These are phyloP conservation scores for Aspergillus cavernicola DNA, from an alignment of 495 filamentous ascomycete genomes.

Conservation along the genomic window DNA sequence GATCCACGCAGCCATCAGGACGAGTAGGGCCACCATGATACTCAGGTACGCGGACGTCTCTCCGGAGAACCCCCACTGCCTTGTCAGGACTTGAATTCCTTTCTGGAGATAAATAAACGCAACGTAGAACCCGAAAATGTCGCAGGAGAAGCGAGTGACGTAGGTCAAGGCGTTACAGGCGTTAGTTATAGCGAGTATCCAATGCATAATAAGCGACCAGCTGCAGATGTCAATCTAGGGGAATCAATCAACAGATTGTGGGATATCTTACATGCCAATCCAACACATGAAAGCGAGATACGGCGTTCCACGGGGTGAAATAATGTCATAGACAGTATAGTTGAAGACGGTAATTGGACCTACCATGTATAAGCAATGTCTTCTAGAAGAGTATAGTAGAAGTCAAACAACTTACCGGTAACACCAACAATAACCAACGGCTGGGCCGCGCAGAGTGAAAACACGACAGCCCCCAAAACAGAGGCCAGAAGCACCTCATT, in stretches of 20 bases:
- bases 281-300: slow-evolving; percentile 84
- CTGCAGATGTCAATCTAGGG: slow-evolving; percentile 30
- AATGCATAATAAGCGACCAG: slow-evolving; percentile 80
- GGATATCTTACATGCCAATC: slow-evolving; percentile 62
- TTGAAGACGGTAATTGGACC: slow-evolving; percentile 85
- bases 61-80: slow-evolving; percentile 50
- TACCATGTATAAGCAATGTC: slow-evolving; percentile 17
- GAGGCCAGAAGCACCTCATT: slow-evolving; percentile 81
- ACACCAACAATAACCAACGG: slow-evolving; percentile 86
- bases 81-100: slow-evolving; percentile 72
- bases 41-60: slow-evolving; percentile 70
- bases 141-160: slow-evolving; percentile 81
- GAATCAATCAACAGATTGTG: too few relatives aligned
- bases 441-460: slow-evolving; percentile 70
- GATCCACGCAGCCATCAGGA: slow-evolving; percentile 67
- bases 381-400: background rate
- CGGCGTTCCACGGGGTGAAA: slow-evolving; percentile 61
- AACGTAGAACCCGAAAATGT: slow-evolving; percentile 87
- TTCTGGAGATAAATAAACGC: slow-evolving; percentile 85
- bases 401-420: slow-evolving; percentile 51
- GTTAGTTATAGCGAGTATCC: slow-evolving; percentile 74
- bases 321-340: slow-evolving; percentile 83
- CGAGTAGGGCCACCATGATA: slow-evolving; percentile 67
- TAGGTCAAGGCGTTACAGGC: slow-evolving; percentile 75
- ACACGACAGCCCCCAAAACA: slow-evolving; percentile 73